Evolutionary conservation across 2,329 filamentous ascomycete genomes (phyloP), one percentile per base, ranked within the genome.

Genomic region (Bipolaris cookei): DNA sequence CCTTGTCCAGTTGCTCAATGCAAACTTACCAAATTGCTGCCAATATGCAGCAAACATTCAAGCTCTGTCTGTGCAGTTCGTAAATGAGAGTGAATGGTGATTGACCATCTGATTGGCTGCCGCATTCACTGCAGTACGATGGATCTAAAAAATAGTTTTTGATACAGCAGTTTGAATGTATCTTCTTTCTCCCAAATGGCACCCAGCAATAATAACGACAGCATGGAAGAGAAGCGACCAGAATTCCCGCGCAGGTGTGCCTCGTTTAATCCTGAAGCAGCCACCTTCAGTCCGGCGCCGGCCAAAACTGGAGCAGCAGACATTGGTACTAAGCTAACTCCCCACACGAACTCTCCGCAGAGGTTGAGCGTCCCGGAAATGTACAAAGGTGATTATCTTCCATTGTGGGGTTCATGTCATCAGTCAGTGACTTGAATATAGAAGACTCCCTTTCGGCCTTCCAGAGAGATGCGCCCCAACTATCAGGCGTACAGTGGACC

Each of bases 201-300:
- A 14, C 39, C 8, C 23, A 52, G 39, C 30, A 35, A 18, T 39
- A 3, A 38, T 21, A 44, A 4, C 6, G 18, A 8, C 21, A 10
- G 14, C 7, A 56, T 56, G 46, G 47, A 43, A 30, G 41, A 56
- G 23, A 43, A 21, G 5, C 35, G 43, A 16, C 34, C 39, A 11
- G 21, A 18, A 21, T 5, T n/a, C 13, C 4, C 28, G 39, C 35
- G 34, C 20, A 28, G 37, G 10, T 34, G 44, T 25, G 41, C 34
- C 13, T 56, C 53, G 6, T 65, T 65, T 47, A 65, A 65, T 14
- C 63, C 63, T 3, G 52, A 65, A 45, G 63, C 61, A 25, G 37
- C 51, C 4, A 41, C 61, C 3, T 65, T 65, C 28, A 59, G 49
- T 30, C 61, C 61, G 32, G 49, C 42, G 1, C 30, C 21, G 21